Base-by-base conservation (phyloP, 108 stramenopile genomes). In the Skeletonema grethae region DNA sequence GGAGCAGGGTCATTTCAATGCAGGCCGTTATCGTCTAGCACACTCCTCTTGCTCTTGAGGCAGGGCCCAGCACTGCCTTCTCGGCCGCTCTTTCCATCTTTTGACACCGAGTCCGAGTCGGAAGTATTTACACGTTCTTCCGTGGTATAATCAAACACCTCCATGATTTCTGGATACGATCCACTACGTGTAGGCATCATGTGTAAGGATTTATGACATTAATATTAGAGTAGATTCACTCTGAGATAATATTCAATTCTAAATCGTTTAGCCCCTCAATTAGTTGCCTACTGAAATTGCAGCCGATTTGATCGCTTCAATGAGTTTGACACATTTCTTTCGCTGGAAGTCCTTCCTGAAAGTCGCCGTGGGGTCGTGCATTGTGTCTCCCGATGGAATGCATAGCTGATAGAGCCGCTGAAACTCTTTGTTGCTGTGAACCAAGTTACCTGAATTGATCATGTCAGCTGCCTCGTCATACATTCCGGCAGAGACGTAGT, bases 91-190 rank as follows among this genome's bases (percentile, higher is more conserved):
- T 39, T 13, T 0, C 76, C 76, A 77, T 34, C 36, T 5, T n/a
- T 38, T 15, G 69, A 45, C 13, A 63, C 62, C 34, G 71, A 20
- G 56, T 72, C 62, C 34, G 71, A 20, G 56, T 72, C 70, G 50
- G 65, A 77, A 0, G 70, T 65, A 6, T 13, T 50, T 9, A 65
- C 65, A 16, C 63, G 70, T 28, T 71, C 70, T 24, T 72, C 10
- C 38, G 38, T 39, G 1, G 3, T 12, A 7, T 0, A 0, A 34
- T 34, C 34, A 34, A 34, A 34, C 34, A 65, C 55, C 32, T 81
- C 80, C 22, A 70, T 20, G 28, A 81, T 56, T 76, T 66, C 48
- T 82, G 75, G 53, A 82, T 59, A 12, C 80, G 75, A 57, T 82
- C 80, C 12, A 57, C 53, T 13, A 72, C 63, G 22, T 82, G 76